Base-by-base conservation (phyloP, 2,329 filamentous ascomycete species). In the Monascus ruber region DNA sequence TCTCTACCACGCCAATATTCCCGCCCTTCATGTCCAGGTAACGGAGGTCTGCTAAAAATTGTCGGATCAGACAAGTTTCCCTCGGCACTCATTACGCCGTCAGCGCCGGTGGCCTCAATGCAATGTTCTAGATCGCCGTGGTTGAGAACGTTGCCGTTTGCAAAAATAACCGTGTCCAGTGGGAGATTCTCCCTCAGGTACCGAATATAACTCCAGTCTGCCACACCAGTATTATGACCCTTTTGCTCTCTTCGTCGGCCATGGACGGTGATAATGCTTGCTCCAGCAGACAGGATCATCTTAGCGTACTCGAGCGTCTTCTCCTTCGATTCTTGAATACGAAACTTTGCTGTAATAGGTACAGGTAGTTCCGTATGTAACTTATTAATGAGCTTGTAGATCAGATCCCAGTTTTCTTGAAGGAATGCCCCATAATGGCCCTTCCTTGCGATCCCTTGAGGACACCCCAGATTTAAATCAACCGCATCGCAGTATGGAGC, bases 81-180 rank as follows among this genome's bases (percentile, higher is more conserved):
- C 63, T 98, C 91, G 4, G 91, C 91, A 49, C 83, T 89, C 91
- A 98, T 96, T 37, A 98, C 78, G 11, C 76, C 91, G 59, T 98
- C 91, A 1, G 81, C 89, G 1, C 88, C 87, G 1, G 91, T 98
- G 4, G 73, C 85, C 36, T 79, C 75, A 17, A 98, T 66, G 54
- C 89, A 96, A 17, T 67, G 68, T 37, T 81, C 74, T 7, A 98
- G 69, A 57, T 98, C 89, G 0, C 71, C 79, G 42, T 82, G 73
- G 58, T 85, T 82, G 42, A 98, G 67, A 29, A 95, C 81, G 55
- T 98, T 98, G 8, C 91, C 91, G 60, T 98, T 98, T 3, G 91
- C 91, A 57, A 98, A 96, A 2, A 98, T 77, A 24, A 98, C 91
- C 5, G 87, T 93, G 35, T 95, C 87, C 1, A 73, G 66, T 0